Percentiles rank a stretch among this genome's conserved stretches.
Conservation (phyloP, 371 early-diverging fungal species). For the Apophysomyces variabilis region DNA sequence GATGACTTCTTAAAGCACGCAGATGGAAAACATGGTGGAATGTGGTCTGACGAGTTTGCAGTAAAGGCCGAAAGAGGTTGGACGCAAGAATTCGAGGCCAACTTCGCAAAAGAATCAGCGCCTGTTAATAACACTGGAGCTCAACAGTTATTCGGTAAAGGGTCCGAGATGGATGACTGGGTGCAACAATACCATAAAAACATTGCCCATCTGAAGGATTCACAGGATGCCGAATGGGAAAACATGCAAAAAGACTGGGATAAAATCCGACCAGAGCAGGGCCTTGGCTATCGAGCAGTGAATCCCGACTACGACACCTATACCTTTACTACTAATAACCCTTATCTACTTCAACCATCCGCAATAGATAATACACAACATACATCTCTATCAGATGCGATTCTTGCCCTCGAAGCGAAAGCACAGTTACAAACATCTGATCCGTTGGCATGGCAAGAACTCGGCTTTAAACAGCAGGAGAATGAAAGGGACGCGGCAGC, state of each 20-base stretch:
- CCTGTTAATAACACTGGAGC: constrained; percentile 60
- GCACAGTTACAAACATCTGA: constrained; percentile 82
- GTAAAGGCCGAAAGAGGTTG: constrained; percentile 61
- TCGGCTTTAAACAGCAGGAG: constrained; percentile 93
- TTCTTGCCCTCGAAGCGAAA: constrained; percentile 92
- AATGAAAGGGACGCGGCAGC: constrained; percentile 94
- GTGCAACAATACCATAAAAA: constrained; percentile 73
- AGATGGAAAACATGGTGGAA: constrained; percentile 48
- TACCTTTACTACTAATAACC: constrained; percentile 80
- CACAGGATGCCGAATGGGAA: constrained; percentile 81
- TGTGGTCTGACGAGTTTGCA: constrained; percentile 61
- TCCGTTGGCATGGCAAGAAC: constrained; percentile 83
- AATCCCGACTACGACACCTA: constrained; percentile 76
- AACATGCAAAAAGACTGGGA: constrained; percentile 81
- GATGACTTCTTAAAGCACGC: constrained; percentile 48
- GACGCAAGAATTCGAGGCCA: constrained; percentile 60
- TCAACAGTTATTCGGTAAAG: constrained; percentile 48
- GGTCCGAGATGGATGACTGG: constrained; percentile 63
- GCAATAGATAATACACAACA: constrained; percentile 51
- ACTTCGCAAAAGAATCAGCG: constrained; percentile 22
- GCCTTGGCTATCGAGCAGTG: constrained; percentile 64
- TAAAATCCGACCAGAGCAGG: constrained; percentile 47
- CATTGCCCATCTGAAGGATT: constrained; percentile 69
- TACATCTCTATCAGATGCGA: constrained; percentile 79
- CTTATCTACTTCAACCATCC: constrained; percentile 61